Base-by-base conservation (phyloP, 768 basidiomycete genomes). In the Exidia glandulosa region DNA sequence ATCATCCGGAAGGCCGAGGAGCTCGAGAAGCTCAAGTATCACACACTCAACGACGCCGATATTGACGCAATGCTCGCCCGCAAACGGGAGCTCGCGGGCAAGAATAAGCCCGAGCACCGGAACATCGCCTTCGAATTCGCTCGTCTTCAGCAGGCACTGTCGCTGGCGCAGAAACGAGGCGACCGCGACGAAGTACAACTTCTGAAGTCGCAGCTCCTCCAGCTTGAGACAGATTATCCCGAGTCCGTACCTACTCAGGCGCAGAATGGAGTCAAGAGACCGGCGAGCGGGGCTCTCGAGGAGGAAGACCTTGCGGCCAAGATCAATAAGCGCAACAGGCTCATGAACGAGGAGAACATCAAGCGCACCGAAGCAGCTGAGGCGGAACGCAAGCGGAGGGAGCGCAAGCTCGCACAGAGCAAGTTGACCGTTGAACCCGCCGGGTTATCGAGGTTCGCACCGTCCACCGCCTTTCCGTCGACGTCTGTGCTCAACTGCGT, bases 271-370 rank as follows among this genome's bases (percentile, higher is more conserved):
- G 19, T 14, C 12, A 19, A 45, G 6, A 45, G 23, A 23, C 41
- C 19, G 6, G 30, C 25, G 27, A 23, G 64, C 30, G 63, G 63
- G 47, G 63, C 63, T 47, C 65, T 63, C 62, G 56, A 57, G 31
- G 66, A 67, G 36, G 71, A 71, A 12, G 82, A 89, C 63, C 72
- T 81, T 67, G 77, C 95, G 29, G 82, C 88, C 16, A 83, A 76
- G 67, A 85, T 98, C 58, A 97, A 95, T 68, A 91, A 94, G 73
- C 82, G 92, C 59, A 97, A 97, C 70, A 81, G 89, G 59, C 86
- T 82, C 69, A 86, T 87, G 32, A 95, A 95, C 60, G 63, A 83
- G 64, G 95, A 94, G 66, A 82, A 82, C 3, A 82, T 93, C 57
- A 79, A 89, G 61, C 83, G 81, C 63, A 87, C 88, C 0, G 93